These are phyloP conservation scores for Escovopsis weberi DNA, from an alignment of 2,329 filamentous ascomycete species.

Conservation along the genomic window DNA sequence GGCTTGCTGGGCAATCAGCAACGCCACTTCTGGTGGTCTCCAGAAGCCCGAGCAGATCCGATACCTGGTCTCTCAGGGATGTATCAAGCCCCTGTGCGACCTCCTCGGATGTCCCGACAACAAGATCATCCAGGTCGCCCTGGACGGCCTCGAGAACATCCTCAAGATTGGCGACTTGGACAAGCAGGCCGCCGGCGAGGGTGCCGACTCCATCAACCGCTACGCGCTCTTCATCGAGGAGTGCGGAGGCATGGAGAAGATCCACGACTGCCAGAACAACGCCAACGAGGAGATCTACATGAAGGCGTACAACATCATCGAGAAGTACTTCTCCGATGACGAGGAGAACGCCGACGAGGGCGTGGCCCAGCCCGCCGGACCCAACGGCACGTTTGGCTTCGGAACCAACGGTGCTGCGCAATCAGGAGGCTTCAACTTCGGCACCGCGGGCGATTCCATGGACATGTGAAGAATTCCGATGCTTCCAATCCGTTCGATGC, in stretches of 20 bases:
- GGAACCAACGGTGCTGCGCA: conserved; percentile 48
- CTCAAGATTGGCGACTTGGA: conserved; percentile 98
- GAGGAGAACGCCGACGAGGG: conserved; percentile 81
- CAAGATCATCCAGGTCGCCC: conserved; percentile 98
- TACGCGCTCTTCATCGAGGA: conserved; percentile 98
- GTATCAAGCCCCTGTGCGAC: conserved; percentile 95
- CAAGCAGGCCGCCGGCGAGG: conserved; percentile 72
- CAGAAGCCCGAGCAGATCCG: conserved; percentile 99
- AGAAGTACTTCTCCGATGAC: conserved; percentile 99
- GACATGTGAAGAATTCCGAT: conserved; percentile 39
- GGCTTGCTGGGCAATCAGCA: conserved; percentile 98
- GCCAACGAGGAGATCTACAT: conserved; percentile 99
- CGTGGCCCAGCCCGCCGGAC: conserved; percentile 54
- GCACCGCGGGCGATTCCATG: conserved; percentile 52
- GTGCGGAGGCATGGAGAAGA: conserved; percentile 99
- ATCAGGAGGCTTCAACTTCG: conserved; percentile 86
- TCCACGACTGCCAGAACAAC: conserved; percentile 99
- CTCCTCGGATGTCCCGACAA: conserved; percentile 93
- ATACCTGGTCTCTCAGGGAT: conserved; percentile 83
- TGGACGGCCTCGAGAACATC: conserved; percentile 97
- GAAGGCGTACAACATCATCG: conserved; percentile 99
- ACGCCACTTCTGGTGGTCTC: conserved; percentile 90
- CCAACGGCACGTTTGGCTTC: conserved; percentile 68
- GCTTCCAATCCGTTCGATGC: neutral
- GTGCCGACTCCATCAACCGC: conserved; percentile 73